Evolutionary conservation across 1,284 basidiomycete species (phyloP).

Genomic region (Ustilago sp.): DNA sequence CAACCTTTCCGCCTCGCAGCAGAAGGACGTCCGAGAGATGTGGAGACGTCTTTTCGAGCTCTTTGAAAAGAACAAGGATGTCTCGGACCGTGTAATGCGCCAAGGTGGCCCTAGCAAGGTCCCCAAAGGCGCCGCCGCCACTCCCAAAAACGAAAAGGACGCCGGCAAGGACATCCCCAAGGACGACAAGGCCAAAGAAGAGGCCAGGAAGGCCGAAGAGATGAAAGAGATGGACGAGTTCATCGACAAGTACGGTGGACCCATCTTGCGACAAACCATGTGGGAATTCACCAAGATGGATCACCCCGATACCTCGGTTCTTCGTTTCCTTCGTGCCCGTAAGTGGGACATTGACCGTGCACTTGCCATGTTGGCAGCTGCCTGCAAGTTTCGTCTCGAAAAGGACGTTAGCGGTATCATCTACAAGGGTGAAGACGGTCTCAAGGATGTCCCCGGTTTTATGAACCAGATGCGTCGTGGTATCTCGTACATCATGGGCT

Average conservation of each 20-base stretch:
- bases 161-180: constrained; percentile 64
- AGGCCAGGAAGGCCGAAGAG: constrained; percentile 63
- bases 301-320: constrained; percentile 64
- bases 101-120: constrained; percentile 54
- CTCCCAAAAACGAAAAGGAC: constrained; percentile 47
- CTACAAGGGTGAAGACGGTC: constrained; percentile 67
- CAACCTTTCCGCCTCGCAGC: constrained; percentile 62
- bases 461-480: constrained; percentile 69
- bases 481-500: constrained; percentile 70
- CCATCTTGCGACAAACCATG: constrained; percentile 57
- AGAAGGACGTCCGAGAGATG: constrained; percentile 59
- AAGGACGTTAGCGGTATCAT: constrained; percentile 67
- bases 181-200: constrained; percentile 67
- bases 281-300: constrained; percentile 67
- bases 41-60: constrained; percentile 62
- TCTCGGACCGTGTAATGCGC: constrained; percentile 57
- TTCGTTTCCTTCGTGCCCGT: constrained; percentile 69
- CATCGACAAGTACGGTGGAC: constrained; percentile 67
- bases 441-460: constrained; percentile 68
- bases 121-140: constrained; percentile 26
- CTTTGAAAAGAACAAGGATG: constrained; percentile 61
- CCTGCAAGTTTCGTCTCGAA: constrained; percentile 69
- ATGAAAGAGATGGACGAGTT: constrained; percentile 62
- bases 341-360: constrained; percentile 69
- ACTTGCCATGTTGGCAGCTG: constrained; percentile 67